Conservation (phyloP, 805 yeast species). For the Cephaloascus albidus region DNA sequence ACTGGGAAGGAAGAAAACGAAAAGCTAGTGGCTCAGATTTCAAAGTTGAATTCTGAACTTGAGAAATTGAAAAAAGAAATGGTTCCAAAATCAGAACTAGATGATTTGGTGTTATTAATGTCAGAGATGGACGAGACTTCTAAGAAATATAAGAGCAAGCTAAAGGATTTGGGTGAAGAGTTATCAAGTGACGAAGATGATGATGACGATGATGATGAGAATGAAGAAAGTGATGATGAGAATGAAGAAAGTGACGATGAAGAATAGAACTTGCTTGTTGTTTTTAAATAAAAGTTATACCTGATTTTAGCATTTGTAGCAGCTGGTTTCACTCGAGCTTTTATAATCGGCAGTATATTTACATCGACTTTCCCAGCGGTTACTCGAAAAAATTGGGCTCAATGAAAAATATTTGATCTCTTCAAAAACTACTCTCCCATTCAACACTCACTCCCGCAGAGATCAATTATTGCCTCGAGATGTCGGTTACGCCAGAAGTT, state of each 20-base stretch:
- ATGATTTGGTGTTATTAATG: constrained; percentile 68
- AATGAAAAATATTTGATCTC: too few species aligned
- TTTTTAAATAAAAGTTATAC: too few species aligned
- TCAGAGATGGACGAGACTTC: constrained; percentile 70
- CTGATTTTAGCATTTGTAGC: too few species aligned
- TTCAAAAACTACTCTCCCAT: too few species aligned
- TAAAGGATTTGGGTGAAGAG: constrained; percentile 45
- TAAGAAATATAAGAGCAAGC: constrained; percentile 41
- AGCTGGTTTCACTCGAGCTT: too few species aligned
- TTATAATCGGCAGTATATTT: too few species aligned
- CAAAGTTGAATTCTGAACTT: background rate
- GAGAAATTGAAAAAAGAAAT: constrained; percentile 4
- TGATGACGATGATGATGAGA: constrained; percentile 56
- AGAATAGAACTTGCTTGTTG: background rate
- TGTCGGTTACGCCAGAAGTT: too few species aligned
- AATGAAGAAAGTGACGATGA: constrained; percentile 6
- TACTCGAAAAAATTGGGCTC: too few species aligned
- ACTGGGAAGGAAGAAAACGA: background rate
- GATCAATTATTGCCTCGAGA: too few species aligned
- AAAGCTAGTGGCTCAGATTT: background rate
- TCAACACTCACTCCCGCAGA: too few species aligned
- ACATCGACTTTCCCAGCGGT: too few species aligned
- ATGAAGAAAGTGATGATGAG: constrained; percentile 28
- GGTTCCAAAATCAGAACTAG: constrained; percentile 49
- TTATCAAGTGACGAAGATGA: constrained; percentile 67